phyloP scores from a whole-genome alignment of 164 flowering plant genomes.

The Santalum album region DNA sequence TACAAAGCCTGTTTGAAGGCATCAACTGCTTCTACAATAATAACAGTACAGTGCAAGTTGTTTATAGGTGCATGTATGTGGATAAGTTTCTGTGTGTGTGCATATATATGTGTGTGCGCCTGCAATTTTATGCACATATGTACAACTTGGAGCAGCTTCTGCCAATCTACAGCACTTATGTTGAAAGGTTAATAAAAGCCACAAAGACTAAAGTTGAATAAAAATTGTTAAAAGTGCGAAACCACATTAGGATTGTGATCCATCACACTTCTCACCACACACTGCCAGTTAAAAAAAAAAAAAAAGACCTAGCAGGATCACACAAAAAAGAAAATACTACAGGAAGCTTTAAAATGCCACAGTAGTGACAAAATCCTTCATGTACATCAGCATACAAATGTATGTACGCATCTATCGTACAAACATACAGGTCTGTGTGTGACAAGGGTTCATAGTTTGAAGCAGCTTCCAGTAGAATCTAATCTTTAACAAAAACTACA shows the following conservation, averaged over 20 bases:
- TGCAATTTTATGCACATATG: too few relatives aligned
- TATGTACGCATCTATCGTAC: too few relatives aligned
- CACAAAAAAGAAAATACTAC: too few relatives aligned
- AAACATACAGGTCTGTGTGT: background rate
- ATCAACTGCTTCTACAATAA: conserved; percentile 25
- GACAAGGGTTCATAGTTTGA: background rate
- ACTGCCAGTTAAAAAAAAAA: conserved; percentile 2
- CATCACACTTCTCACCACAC: background rate
- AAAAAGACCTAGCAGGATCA: conserved; percentile 4
- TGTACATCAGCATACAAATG: background rate
- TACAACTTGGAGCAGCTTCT: conserved; percentile 29
- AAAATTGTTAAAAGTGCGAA: too few relatives aligned
- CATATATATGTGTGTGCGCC: background rate
- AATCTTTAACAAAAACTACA: background rate
- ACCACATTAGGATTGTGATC: too few relatives aligned
- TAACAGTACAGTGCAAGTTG: too few relatives aligned
- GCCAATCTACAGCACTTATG: background rate
- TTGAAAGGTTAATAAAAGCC: too few relatives aligned
- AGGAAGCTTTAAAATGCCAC: background rate
- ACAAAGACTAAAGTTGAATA: too few relatives aligned
- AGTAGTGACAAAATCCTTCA: background rate
- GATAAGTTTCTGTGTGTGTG: background rate
- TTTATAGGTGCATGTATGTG: background rate
- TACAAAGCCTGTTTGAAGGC: conserved; percentile 55
- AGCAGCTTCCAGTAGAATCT: background rate